A percentile compares a stretch with the other conserved stretches of the same genome.
Evolutionary conservation across 257 asterid species (phyloP).

Genomic region (Forsythia viridissima): DNA sequence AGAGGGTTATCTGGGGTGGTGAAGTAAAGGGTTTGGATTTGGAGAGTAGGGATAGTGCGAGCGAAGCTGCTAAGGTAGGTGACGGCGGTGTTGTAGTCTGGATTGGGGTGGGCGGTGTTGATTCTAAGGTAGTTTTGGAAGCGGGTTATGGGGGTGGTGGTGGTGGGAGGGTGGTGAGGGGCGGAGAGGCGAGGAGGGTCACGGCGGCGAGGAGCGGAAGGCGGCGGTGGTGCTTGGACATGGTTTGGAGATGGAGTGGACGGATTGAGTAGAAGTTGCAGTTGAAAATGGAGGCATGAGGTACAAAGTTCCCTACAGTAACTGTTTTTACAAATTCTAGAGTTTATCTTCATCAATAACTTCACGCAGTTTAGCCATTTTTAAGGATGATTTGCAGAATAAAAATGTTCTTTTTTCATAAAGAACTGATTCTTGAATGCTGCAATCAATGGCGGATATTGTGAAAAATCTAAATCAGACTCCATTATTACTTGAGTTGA

Average conservation of each 20-base stretch:
- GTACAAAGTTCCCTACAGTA: background rate
- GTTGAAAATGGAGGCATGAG: background rate
- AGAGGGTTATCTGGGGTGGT: slow-evolving; percentile 64
- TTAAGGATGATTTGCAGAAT: too few relatives aligned
- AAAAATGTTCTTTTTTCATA: too few relatives aligned
- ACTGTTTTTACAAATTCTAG: background rate
- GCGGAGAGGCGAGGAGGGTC: slow-evolving; percentile 26
- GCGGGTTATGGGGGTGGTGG: slow-evolving; percentile 54
- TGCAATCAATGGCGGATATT: too few relatives aligned
- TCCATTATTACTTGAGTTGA: too few relatives aligned
- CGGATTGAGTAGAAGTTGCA: background rate
- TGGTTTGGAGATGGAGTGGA: slow-evolving; percentile 3
- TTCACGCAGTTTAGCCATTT: too few relatives aligned
- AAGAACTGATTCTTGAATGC: too few relatives aligned
- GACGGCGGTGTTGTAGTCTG: slow-evolving; percentile 73
- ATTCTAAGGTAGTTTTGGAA: slow-evolving; percentile 72
- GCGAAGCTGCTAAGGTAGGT: slow-evolving; percentile 59
- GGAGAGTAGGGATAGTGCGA: slow-evolving; percentile 61
- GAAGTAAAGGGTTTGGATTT: slow-evolving; percentile 38
- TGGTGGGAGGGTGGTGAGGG: slow-evolving; percentile 16
- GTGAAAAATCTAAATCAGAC: too few relatives aligned
- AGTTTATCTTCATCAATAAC: too few relatives aligned
- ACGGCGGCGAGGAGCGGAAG: slow-evolving; percentile 29
- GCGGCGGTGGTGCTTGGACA: slow-evolving; percentile 37
- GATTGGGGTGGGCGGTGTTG: slow-evolving; percentile 86